Evolutionary conservation across 805 yeast species (phyloP), one percentile per base, ranked within the genome.

Genomic region (Metahyphopichia silvanorum): DNA sequence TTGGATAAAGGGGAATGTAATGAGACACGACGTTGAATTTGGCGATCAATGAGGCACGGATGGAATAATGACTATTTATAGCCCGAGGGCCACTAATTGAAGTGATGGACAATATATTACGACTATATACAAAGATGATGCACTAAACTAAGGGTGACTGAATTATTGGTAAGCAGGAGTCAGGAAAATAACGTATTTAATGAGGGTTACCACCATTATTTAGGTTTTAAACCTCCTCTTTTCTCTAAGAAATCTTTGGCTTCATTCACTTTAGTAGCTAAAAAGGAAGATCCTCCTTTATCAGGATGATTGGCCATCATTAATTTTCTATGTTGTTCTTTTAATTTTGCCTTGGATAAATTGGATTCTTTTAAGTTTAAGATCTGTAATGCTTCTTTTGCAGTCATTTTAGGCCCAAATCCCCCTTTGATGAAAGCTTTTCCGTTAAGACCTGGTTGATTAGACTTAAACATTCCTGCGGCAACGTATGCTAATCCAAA

Each of bases 241-340:
- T 79, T 77, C 46, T 86, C 93, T 54, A 86, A 64, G 47, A 83
- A 75, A 48, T 79, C 89, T 55, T 84, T 88, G 17, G 97, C 96
- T 63, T 89, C 96, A 56, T 89, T 89, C 40, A 89, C 82, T 66
- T 89, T 89, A 37, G 89, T 80, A 29, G 97, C 96, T 57, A 89
- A 57, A 49, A 75, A 87, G 17, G 94, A 85, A 8, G 94, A 82
- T 2, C 97, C 97, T 21, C 96, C 96, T 54, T 80, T 84, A 65
- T 89, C 97, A 8, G 97, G 97, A 54, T 89, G 97, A 57, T 89
- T 89, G 31, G 83, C 75, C 60, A 86, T 61, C 93, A 89, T 85
- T 49, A 88, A 81, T 47, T 69, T 70, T 62, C 96, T 76, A 55
- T 89, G 96, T 38, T 79, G 80, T 40, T 82, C 87, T 53, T 83